Evolutionary conservation across 352 stramenopile genomes (phyloP), one percentile per base, ranked within the genome.

Genomic region (Phytophthora rubi): DNA sequence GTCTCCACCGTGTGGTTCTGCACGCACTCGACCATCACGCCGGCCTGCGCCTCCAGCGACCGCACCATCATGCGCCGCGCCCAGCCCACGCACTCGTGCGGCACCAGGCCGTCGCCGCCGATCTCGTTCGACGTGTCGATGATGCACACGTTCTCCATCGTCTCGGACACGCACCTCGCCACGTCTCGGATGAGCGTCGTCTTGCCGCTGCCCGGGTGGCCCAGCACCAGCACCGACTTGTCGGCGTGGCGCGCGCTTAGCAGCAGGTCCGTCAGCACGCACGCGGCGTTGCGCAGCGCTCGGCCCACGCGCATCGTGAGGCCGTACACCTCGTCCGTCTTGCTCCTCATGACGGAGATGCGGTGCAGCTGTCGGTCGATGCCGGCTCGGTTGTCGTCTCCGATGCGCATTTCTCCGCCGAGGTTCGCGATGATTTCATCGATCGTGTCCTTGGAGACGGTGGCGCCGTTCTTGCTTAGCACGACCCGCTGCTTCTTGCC

Each of bases 111-210:
- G 63, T 95, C 88, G n/a, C 92, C 90, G 9, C 79, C 88, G 70
- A 97, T 97, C 70, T 97, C 90, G 75, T 97, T 97, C n/a, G 79
- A 94, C 26, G 91, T 97, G 75, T 98, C 92, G 26, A 97, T 88
- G 44, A 97, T 92, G 18, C 86, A 81, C 10, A 96, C 83, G 61
- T 95, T 96, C 75, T 88, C 73, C 44, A 75, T 78, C 12, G 65
- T 75, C 59, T 83, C 63, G 0, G 89, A 79, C n/a, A 97, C 68
- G 23, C 76, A 83, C 3, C 86, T 68, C 7, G 88, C 82, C 15
- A 93, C 80, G 51, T 97, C 90, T 63, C 89, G 80, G 35, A 98
- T 88, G 3, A 97, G 70, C 4, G 90, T 97, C 18, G 90, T 96
- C 61, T 97, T 97, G 12, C 90, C 91, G n/a, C 68, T 87, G 4